Evolutionary conservation across 1,139 yeast species (phyloP).

Genomic region (Nakaseomyces uthaithaninus): DNA sequence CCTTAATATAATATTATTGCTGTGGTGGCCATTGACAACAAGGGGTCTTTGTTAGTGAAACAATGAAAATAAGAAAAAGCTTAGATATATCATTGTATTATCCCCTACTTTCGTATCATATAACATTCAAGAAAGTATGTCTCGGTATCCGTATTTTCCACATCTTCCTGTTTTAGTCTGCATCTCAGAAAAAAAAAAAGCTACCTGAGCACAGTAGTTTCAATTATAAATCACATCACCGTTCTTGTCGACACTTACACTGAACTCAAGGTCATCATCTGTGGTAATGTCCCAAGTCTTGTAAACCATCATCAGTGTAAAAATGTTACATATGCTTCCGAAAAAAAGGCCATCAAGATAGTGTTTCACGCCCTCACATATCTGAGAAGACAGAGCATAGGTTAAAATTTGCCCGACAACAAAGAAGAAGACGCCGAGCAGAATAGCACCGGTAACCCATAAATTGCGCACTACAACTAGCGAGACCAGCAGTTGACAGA

Average conservation of each 20-base stretch:
- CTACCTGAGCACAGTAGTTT: background rate
- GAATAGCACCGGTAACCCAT: constrained; percentile 85
- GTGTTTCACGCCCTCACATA: constrained; percentile 70
- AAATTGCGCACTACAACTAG: constrained; percentile 58
- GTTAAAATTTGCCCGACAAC: constrained; percentile 69
- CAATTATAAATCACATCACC: constrained; percentile 30
- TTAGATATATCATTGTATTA: too few relatives aligned
- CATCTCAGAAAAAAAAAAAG: background rate
- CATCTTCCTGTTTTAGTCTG: too few relatives aligned
- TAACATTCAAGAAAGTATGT: too few relatives aligned
- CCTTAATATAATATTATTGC: too few relatives aligned
- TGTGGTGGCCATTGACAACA: too few relatives aligned
- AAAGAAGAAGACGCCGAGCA: constrained; percentile 64
- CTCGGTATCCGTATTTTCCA: too few relatives aligned
- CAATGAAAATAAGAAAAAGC: too few relatives aligned
- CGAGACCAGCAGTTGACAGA: constrained; percentile 66
- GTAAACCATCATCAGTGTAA: constrained; percentile 87
- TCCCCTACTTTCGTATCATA: too few relatives aligned
- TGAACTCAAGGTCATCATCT: constrained; percentile 89
- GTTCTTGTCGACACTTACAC: constrained; percentile 43
- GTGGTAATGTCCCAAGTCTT: constrained; percentile 96
- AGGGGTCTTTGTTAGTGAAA: too few relatives aligned
- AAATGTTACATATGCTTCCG: constrained; percentile 70
- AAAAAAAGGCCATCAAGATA: constrained; percentile 86
- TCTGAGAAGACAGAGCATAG: constrained; percentile 55